phyloP scores from a whole-genome alignment of 192 early-diverging fungal species.

The Coemansia sp. region DNA sequence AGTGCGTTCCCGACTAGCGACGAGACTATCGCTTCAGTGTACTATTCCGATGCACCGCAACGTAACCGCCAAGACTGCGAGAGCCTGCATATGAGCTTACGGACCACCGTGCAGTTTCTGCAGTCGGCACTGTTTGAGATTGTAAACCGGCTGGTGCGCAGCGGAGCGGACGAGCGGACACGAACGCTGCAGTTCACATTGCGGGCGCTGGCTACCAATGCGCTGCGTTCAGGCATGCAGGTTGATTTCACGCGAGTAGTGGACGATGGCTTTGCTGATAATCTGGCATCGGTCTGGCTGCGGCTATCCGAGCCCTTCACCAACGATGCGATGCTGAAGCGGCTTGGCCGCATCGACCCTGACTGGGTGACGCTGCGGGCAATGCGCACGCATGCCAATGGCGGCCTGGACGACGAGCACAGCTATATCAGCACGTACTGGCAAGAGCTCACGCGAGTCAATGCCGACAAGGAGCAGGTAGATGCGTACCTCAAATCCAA shows the following conservation, averaged over 20 bases:
- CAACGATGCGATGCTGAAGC: constrained; percentile 64
- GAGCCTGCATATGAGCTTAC: constrained; percentile 57
- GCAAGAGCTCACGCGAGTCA: constrained; percentile 76
- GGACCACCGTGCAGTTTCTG: constrained; percentile 60
- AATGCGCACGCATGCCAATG: constrained; percentile 50
- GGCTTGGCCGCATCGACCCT: constrained; percentile 75
- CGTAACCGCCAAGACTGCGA: constrained; percentile 56
- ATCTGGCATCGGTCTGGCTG: constrained; percentile 65
- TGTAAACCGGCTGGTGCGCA: constrained; percentile 65
- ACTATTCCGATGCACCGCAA: constrained; percentile 53
- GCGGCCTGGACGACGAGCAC: constrained; percentile 34
- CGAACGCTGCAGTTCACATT: constrained; percentile 66
- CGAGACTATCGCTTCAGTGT: constrained; percentile 22
- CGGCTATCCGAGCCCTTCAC: constrained; percentile 82
- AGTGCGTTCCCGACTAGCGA: constrained; percentile 41
- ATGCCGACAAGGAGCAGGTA: constrained; percentile 65
- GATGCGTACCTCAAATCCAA: constrained; percentile 58
- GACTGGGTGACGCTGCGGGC: constrained; percentile 65
- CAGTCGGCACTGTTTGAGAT: constrained; percentile 56
- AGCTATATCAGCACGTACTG: constrained; percentile 39
- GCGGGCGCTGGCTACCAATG: constrained; percentile 63
- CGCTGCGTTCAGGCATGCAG: constrained; percentile 72
- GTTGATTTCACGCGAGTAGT: constrained; percentile 72
- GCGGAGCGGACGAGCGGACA: constrained; percentile 58
- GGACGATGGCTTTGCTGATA: constrained; percentile 84